Percentiles rank a stretch among this genome's conserved stretches.
These are phyloP conservation scores for Suillus ampliporus DNA, from an alignment of 768 basidiomycete genomes.

Conservation along the genomic window DNA sequence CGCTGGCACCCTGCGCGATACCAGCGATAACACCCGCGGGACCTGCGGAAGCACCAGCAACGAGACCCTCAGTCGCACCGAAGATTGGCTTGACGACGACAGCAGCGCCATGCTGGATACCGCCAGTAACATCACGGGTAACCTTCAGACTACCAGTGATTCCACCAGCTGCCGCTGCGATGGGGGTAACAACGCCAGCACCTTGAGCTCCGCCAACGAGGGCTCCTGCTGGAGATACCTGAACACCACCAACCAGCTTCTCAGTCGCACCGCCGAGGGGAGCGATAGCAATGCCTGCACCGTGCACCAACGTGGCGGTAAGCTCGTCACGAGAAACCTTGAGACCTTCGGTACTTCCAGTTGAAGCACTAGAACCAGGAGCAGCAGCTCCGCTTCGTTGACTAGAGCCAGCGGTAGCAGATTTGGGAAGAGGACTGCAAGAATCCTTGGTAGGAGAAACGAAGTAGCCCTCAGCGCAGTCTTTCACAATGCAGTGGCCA, in stretches of 20 bases:
- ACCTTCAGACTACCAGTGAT: conserved; percentile 1
- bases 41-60: not conserved
- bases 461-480: conserved; percentile 30
- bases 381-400: not conserved
- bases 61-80: not conserved
- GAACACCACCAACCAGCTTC: too few relatives aligned
- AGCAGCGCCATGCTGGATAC: not conserved
- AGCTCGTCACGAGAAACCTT: conserved; percentile 4
- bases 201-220: too few relatives aligned
- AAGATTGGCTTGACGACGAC: not conserved
- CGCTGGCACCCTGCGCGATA: not conserved
- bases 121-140: conserved; percentile 8
- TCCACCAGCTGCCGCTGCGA: too few relatives aligned
- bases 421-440: conserved; percentile 18
- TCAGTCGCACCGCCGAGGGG: not conserved
- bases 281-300: not conserved
- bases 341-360: not conserved
- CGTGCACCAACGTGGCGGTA: not conserved
- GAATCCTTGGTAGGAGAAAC: conserved; percentile 13
- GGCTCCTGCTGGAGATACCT: too few relatives aligned
- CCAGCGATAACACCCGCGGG: not conserved
- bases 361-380: not conserved
- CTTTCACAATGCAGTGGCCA: conserved; percentile 32
- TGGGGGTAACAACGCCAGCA: too few relatives aligned
- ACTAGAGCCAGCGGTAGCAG: not conserved